Evolutionary conservation across 495 filamentous ascomycete genomes (phyloP), one percentile per base, ranked within the genome.

Genomic region (Friedmanniomyces simplex): DNA sequence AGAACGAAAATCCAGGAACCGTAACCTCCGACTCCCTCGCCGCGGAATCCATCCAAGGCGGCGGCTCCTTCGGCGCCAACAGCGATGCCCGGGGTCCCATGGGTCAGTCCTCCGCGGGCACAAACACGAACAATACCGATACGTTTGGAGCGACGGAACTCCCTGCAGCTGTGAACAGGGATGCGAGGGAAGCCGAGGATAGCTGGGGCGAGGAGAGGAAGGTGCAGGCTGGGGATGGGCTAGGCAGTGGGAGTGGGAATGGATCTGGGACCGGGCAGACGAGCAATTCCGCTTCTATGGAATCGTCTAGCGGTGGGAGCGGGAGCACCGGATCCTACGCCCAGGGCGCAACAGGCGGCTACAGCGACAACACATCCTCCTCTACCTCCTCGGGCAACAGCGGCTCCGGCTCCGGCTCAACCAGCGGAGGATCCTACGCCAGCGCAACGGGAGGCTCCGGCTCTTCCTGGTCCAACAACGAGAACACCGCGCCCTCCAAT

Each of bases 21-120:
- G 66, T 86, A 13, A 68, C 79, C 30, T 79, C 74, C 46, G 83
- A 85, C 70, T 85, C 82, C 36, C 79, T 87, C 32, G 83, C 83
- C 30, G 82, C 76, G 45, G 79, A 85, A 60, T 86, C 83, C 13
- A 67, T 75, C 50, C 68, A 71, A 39, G 47, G 62, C 16, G 76
- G 76, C 47, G 82, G 82, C 55, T 65, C 63, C 28, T 85, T 81
- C 71, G 68, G 68, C 32, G 65, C 72, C 43, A 63, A 63, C 46
- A 80, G 82, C 69, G 73, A 74, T 13, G 68, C 76, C 34, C 72
- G 75, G 11, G 71, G 77, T 36, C 76, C 79, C 21, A 67, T 74
- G 52, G 68, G 71, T 14, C 74, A 80, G 47, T 69, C 71, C 2
- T 73, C 76, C 52, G 55, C 53, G 50, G 66, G 73, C 47, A 79